Evolutionary conservation across 2,329 filamentous ascomycete species (phyloP).

Genomic region (Annulohypoxylon truncatum): DNA sequence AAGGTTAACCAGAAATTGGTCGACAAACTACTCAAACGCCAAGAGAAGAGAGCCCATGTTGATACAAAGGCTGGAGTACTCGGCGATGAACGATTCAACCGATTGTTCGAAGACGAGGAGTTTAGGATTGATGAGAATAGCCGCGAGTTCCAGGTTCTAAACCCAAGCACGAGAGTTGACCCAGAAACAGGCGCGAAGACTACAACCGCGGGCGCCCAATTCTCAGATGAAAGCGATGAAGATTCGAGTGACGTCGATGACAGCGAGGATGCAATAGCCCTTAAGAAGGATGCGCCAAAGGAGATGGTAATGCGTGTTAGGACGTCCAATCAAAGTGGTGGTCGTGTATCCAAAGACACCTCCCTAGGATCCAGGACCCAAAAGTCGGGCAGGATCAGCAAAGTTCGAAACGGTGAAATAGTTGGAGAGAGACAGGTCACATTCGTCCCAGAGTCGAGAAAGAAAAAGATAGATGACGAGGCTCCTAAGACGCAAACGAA

Average conservation of each 20-base stretch:
- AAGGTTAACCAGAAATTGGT: slow-evolving; percentile 92
- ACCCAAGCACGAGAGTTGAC: slow-evolving; percentile 80
- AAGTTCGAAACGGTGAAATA: slow-evolving; percentile 60
- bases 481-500: slow-evolving; percentile 36
- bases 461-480: slow-evolving; percentile 55
- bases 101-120: slow-evolving; percentile 91
- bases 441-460: slow-evolving; percentile 73
- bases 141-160: slow-evolving; percentile 86
- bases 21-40: slow-evolving; percentile 76
- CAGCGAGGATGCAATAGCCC: slow-evolving; percentile 54
- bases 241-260: slow-evolving; percentile 50
- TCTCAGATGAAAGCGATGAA: slow-evolving; percentile 61
- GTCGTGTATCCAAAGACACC: slow-evolving; percentile 65
- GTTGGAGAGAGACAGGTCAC: slow-evolving; percentile 75
- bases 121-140: slow-evolving; percentile 92
- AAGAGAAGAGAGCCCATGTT: slow-evolving; percentile 68
- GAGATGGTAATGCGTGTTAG: slow-evolving; percentile 74
- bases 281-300: slow-evolving; percentile 44
- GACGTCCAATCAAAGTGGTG: slow-evolving; percentile 72
- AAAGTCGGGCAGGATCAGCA: slow-evolving; percentile 60
- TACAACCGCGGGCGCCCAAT: slow-evolving; percentile 49
- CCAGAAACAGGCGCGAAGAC: slow-evolving; percentile 48
- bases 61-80: slow-evolving; percentile 75
- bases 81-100: slow-evolving; percentile 85
- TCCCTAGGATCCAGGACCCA: slow-evolving; percentile 67